Base-by-base conservation (phyloP, 805 yeast genomes). In the Nakazawaea wickerhamii region DNA sequence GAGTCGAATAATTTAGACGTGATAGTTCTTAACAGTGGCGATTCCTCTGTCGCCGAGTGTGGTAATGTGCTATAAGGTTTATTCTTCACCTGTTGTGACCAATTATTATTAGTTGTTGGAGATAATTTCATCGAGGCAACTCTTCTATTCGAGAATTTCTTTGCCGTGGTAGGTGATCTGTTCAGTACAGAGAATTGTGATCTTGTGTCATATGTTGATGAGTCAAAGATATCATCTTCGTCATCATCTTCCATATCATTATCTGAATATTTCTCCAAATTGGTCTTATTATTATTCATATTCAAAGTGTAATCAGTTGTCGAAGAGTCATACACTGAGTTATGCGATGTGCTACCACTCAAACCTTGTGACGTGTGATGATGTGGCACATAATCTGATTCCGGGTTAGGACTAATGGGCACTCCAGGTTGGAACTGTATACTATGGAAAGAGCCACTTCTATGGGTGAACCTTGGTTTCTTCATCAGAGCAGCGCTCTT, bases 1-100 rank as follows among this genome's bases (percentile, higher is more conserved):
- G 77, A 73, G 52, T 84, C 91, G 58, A 84, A 84, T 5, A 84
- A 61, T 48, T 81, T 80, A 1, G 89, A 81, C 0, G 89, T 81
- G 1, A 88, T 82, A 2, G 89, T 77, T 31, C 84, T 59, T 35
- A 79, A 61, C 40, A 71, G 77, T 1, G 71, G 49, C 14, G 31
- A 21, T 21, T 28, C 44, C 21, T 35, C 23, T 18, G n/a, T 4
- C 8, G 19, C 20, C 18, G 41, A 7, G 5, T 25, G 39, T 17
- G 35, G 41, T 18, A 18, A 43, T 15, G 28, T 39, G 39, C 58
- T 57, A 42, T 53, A 54, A 28, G 58, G 57, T 42, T 58, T 61
- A 38, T 55, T 55, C 15, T 54, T 43, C 32, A 28, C 19, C n/a
- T 10, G 8, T 18, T 26, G 36, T 3, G 30, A 15, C 17, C 57